Evolutionary conservation across 495 filamentous ascomycete genomes (phyloP), one percentile per base, ranked within the genome.

Genomic region (Penicillium nucicola): DNA sequence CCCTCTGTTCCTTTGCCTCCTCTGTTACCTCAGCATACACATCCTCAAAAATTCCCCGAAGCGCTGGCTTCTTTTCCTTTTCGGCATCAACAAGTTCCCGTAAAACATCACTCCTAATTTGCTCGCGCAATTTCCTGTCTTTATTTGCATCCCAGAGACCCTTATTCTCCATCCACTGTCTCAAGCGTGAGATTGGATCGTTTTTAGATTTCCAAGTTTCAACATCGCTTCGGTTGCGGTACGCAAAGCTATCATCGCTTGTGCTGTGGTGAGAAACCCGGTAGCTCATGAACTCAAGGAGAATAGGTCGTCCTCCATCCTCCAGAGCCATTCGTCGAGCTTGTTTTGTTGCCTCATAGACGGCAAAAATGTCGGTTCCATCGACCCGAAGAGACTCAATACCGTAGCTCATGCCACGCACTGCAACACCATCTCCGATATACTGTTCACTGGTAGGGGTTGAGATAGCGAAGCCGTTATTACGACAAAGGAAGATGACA

Each of bases 241-340:
- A 99, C 2, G 92, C 92, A 62, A 96, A 97, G 31, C 86, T 92
- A 63, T 99, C 93, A 58, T 99, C 93, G 14, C 85, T 90, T 0
- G 93, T 99, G 67, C 91, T 96, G 70, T 99, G 93, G 66, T 99
- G 93, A 28, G 84, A 88, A 36, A 99, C 92, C 11, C 93, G 91
- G 66, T 99, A 99, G 23, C 87, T 91, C 93, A 99, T 97, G 18
- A 89, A 90, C 71, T 99, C 93, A 42, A 99, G 85, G 3, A 99
- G 70, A 0, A 99, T 83, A 0, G 88, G 90, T 53, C 80, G 81
- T 3, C 89, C 88, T 32, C 88, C 90, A 43, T 87, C 84, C 39
- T 84, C 74, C 36, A 96, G 73, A 0, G 92, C 90, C 46, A 91
- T 77, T 25, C 82, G 77, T 1, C 91, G 80, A 0, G 95, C 93